phyloP scores from a whole-genome alignment of 2,329 filamentous ascomycete genomes.

The Elsinoe necatrix region DNA sequence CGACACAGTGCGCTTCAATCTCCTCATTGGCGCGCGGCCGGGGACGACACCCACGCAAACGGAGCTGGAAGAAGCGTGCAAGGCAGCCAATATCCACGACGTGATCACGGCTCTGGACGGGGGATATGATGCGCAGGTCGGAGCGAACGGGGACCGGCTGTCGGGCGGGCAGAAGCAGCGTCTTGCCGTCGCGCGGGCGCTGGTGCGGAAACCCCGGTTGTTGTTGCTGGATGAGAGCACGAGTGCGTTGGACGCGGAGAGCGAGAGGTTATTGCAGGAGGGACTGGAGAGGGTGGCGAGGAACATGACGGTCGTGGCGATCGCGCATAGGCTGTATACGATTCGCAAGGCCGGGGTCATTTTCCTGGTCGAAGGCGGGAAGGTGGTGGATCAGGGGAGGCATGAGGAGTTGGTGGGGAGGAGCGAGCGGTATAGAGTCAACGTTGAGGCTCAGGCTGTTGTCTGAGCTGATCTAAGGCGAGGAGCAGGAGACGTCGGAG shows the following conservation, averaged over 20 bases:
- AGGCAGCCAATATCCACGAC: constrained; percentile 62
- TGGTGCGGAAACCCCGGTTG: constrained; percentile 36
- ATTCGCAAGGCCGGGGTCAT: constrained; percentile 37
- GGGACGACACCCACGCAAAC: constrained; percentile 47
- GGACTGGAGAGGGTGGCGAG: constrained; percentile 31
- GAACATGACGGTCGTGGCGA: constrained; percentile 36
- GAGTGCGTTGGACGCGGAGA: constrained; percentile 36
- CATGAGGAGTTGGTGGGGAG: constrained; percentile 43
- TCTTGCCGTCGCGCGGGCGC: constrained; percentile 36
- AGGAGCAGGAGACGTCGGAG: too few relatives aligned
- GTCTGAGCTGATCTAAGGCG: too few relatives aligned
- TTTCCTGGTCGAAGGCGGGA: constrained; percentile 42
- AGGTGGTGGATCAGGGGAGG: constrained; percentile 41
- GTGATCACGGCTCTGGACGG: constrained; percentile 54
- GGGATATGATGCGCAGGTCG: constrained; percentile 54
- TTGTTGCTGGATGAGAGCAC: constrained; percentile 38
- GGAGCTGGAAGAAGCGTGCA: constrained; percentile 59
- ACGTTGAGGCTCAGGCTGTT: constrained; percentile 22
- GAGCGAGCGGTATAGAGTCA: constrained; percentile 21
- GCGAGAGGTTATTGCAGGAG: constrained; percentile 33
- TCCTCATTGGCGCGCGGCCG: constrained; percentile 39
- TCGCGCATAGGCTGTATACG: constrained; percentile 37
- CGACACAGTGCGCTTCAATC: constrained; percentile 36
- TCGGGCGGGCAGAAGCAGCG: constrained; percentile 38
- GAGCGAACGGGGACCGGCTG: constrained; percentile 33